Evolutionary conservation across 1,139 yeast species (phyloP), one percentile per base, ranked within the genome.

Genomic region (Entelexis paramagnoliae): DNA sequence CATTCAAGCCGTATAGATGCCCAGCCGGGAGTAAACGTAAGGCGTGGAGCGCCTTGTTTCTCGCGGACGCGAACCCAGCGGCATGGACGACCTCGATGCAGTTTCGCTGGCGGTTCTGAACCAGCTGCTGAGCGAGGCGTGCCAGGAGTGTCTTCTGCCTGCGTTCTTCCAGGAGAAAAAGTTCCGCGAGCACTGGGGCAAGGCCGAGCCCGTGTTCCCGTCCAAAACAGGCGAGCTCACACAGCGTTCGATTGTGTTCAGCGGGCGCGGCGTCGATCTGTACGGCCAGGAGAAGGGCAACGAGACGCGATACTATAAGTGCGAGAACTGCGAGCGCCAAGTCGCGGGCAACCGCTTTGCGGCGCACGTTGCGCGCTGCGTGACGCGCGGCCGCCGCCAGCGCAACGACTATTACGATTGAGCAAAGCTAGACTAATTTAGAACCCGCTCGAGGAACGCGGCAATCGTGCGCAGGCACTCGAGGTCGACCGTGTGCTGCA

Each of bases 311-410:
- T 88, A 88, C 66, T 86, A 87, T 63, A 76, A 71, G 54, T 91
- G 98, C 68, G 75, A 77, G 16, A 83, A 83, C 59, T 91, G 98
- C 67, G 80, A 79, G 8, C 72, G 98, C 52, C 85, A 83, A 62
- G 83, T 91, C 16, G 91, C 96, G 0, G 96, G 95, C 0, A 81
- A 86, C 36, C 72, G 98, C 55, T 88, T 86, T 71, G 96, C 97
- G 3, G 89, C 86, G 49, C 98, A 91, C 67, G 74, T 89, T 45
- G 93, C 87, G 63, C 79, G 95, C 61, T 91, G 98, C 63, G 68
- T 88, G 36, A 46, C 55, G 33, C 51, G 59, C 11, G 55, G 57
- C n/a, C 38, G 55, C 11, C 49, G 59, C 26, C 50, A 49, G 38
- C 38, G 55, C 22, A 40, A 48, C 2, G 49, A 41, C 8, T 54